Conservation (phyloP, 805 yeast species). For the Geotrichum ghanense region DNA sequence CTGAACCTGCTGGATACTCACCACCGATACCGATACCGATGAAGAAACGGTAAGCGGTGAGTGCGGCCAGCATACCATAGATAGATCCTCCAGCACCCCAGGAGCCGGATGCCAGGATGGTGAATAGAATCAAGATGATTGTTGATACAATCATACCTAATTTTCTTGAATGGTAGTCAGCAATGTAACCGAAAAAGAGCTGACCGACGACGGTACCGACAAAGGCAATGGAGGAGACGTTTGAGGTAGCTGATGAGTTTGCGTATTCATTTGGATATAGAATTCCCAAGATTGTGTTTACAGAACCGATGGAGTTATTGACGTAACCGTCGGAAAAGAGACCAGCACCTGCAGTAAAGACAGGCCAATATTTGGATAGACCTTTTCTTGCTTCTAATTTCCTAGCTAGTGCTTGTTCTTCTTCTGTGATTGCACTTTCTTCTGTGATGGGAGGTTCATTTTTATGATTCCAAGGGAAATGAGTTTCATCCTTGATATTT, state of each 20-base stretch:
- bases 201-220: slow-evolving; percentile 89
- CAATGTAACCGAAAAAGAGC: slow-evolving; percentile 64
- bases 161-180: slow-evolving; percentile 75
- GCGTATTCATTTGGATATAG: slow-evolving; percentile 58
- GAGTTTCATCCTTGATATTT: slow-evolving; percentile 7
- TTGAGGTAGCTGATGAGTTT: slow-evolving; percentile 57
- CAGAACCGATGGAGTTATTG: slow-evolving; percentile 73
- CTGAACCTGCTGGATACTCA: slow-evolving; percentile 89
- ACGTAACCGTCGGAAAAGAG: slow-evolving; percentile 89
- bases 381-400: slow-evolving; percentile 26
- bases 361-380: slow-evolving; percentile 43
- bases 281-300: slow-evolving; percentile 51
- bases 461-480: slow-evolving; percentile 3
- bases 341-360: slow-evolving; percentile 83
- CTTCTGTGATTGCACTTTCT: background rate
- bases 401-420: background rate
- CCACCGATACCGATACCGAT: slow-evolving; percentile 90
- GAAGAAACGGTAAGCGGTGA: slow-evolving; percentile 77
- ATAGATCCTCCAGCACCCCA: slow-evolving; percentile 73
- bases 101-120: slow-evolving; percentile 70
- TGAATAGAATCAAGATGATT: slow-evolving; percentile 58
- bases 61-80: slow-evolving; percentile 69
- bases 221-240: slow-evolving; percentile 79
- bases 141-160: slow-evolving; percentile 76
- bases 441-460: background rate